Evolutionary conservation across 2,329 filamentous ascomycete genomes (phyloP), one percentile per base, ranked within the genome.

Genomic region (Sclerotinia nivalis): DNA sequence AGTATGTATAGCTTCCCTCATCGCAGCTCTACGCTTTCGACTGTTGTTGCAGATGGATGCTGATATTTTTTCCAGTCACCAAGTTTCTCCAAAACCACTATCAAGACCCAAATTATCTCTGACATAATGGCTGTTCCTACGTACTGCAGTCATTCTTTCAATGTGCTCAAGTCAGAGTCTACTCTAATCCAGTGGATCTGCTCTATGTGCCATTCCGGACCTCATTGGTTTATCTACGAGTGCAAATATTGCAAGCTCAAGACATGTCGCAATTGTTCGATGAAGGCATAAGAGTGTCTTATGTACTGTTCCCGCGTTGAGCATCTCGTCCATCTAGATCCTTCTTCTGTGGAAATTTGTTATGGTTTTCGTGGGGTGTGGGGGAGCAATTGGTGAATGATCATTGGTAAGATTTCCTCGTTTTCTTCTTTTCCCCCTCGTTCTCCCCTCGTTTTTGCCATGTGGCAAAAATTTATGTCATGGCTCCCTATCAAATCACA

Each of bases 201-300:
- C 82, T 84, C 86, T 71, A 80, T 89, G 75, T 91, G 89, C 77
- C 85, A 87, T 71, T 86, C 85, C 2, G 88, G 88, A 1, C 88
- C 88, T 66, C 86, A 88, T 79, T 90, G 88, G 87, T 86, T 85
- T 80, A 91, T 91, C 76, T 91, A 86, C 73, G 87, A 91, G 79
- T 91, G 89, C 81, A 83, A 84, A 72, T 89, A 89, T 78, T 91
- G 89, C 85, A 88, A 88, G 78, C 80, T 89, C 65, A 88, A 90
- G 80, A 84, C 86, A 43, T 91, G 89, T 78, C 83, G 87, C 66
- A 80, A 83, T 37, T 91, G 89, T 62, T 74, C 76, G 47, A 75
- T 74, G 72, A 78, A 78, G 64, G 75, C 71, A 58, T 78, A 72
- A 74, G 31, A 2, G 40, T 20, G 22, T 59, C 54, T 66, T 28